phyloP scores from a whole-genome alignment of 2,329 filamentous ascomycete species.

The Podosphaera aphanis region DNA sequence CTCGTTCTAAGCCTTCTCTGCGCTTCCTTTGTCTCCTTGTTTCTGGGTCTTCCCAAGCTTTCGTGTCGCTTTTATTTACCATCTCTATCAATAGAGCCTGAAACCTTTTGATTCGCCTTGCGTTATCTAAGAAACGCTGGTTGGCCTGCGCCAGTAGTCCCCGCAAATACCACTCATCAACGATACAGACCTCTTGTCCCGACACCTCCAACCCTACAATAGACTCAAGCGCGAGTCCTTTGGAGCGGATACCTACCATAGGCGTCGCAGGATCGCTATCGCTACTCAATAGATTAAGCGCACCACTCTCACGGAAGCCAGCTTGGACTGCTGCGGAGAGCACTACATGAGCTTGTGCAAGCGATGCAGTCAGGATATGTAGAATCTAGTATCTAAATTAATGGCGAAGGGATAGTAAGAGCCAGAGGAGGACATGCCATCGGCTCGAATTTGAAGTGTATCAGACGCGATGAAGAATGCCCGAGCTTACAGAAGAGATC shows the following conservation, averaged over 20 bases:
- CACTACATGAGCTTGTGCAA: slow-evolving; percentile 49
- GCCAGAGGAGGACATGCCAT: slow-evolving; percentile 38
- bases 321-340: slow-evolving; percentile 54
- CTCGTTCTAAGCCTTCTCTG: slow-evolving; percentile 31
- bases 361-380: slow-evolving; percentile 59
- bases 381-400: slow-evolving; percentile 39
- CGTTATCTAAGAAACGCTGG: slow-evolving; percentile 48
- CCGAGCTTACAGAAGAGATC: not conserved
- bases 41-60: slow-evolving; percentile 31
- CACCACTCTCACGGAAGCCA: slow-evolving; percentile 77
- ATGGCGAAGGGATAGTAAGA: not conserved
- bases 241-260: slow-evolving; percentile 67
- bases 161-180: slow-evolving; percentile 42
- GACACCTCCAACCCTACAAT: slow-evolving; percentile 37
- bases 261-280: slow-evolving; percentile 24
- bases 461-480: slow-evolving; percentile 20
- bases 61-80: not conserved
- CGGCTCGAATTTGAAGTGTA: slow-evolving; percentile 85
- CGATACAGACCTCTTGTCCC: slow-evolving; percentile 26
- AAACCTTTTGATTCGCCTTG: slow-evolving; percentile 43
- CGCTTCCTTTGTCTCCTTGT: slow-evolving; percentile 30
- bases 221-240: slow-evolving; percentile 61
- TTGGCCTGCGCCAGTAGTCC: slow-evolving; percentile 49
- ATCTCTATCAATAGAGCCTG: slow-evolving; percentile 18
- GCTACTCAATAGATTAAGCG: slow-evolving; percentile 35